These are phyloP conservation scores for Iris macrosiphon DNA, from an alignment of 106 monocot genomes.

Conservation along the genomic window DNA sequence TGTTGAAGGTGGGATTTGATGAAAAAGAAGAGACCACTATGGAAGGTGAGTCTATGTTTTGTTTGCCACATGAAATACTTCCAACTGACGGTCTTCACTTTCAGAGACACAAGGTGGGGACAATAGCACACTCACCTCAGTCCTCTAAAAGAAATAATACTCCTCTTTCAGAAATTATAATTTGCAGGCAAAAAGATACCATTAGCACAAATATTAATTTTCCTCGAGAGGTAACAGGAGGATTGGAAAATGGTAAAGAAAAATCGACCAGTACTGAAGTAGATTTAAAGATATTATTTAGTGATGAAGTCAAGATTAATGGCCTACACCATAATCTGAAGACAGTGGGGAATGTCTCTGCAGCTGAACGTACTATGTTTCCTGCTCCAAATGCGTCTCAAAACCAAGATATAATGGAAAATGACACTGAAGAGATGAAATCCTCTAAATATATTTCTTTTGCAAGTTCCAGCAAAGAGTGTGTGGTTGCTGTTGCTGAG, in stretches of 20 bases:
- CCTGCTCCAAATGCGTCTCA: slow-evolving; percentile 5
- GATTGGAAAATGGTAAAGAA: slow-evolving; percentile 2
- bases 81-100: background rate
- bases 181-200: slow-evolving; percentile 22
- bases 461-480: background rate
- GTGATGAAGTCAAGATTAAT: slow-evolving; percentile 8
- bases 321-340: slow-evolving; percentile 1
- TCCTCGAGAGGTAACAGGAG: background rate
- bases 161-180: slow-evolving; percentile 51
- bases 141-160: slow-evolving; percentile 3
- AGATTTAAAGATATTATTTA: slow-evolving; percentile 2
- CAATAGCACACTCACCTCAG: background rate
- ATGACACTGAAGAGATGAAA: slow-evolving; percentile 6
- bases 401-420: slow-evolving; percentile 9
- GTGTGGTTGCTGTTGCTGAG: slow-evolving; percentile 3
- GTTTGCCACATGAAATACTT: slow-evolving; percentile 5
- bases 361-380: background rate
- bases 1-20: background rate
- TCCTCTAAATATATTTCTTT: background rate
- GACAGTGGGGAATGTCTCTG: background rate
- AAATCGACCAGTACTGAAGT: background rate
- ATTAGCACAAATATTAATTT: slow-evolving; percentile 7
- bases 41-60: slow-evolving; percentile 8
- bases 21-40: background rate
- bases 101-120: slow-evolving; percentile 2